Percentiles rank a stretch among this genome's conserved stretches.
Conservation (phyloP, 441 rosid species). For the Melastoma candidum region DNA sequence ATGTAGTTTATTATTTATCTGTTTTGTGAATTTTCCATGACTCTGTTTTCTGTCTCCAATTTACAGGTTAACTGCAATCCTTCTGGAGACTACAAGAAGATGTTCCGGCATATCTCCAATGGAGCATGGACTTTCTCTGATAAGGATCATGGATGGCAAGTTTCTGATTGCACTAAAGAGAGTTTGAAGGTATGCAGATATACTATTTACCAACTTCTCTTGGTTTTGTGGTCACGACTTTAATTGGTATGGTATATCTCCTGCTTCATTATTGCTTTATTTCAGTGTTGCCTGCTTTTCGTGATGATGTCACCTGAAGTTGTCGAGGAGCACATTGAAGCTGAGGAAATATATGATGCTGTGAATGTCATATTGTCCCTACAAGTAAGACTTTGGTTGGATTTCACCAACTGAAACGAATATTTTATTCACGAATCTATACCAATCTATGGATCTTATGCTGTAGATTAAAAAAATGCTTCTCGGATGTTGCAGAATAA, state of each 20-base stretch:
- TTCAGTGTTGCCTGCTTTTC: constrained; percentile 31
- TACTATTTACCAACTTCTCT: too few species aligned
- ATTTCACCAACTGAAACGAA: too few species aligned
- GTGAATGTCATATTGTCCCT: constrained; percentile 40
- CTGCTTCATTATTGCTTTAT: neutral
- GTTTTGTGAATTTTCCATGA: neutral
- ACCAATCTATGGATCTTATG: too few species aligned
- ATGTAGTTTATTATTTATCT: neutral
- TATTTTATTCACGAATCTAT: too few species aligned
- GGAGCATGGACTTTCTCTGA: constrained; percentile 54
- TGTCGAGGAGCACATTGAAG: constrained; percentile 29
- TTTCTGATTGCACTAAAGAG: constrained; percentile 51
- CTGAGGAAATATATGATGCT: constrained; percentile 31
- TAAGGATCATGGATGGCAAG: constrained; percentile 56
- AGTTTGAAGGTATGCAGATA: constrained; percentile 26
- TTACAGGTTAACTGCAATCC: constrained; percentile 41
- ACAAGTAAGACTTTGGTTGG: constrained; percentile 26
- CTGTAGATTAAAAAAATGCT: too few species aligned
- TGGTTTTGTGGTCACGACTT: neutral
- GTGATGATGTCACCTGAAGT: constrained; percentile 32
- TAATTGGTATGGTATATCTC: neutral
- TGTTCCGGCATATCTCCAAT: constrained; percentile 47
- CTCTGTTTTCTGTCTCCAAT: neutral
- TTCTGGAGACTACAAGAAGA: constrained; percentile 26
- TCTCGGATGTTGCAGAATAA: constrained; percentile 15